These are phyloP conservation scores for Saussurea involucrata DNA, from an alignment of 129 eudicot species.

Conservation along the genomic window DNA sequence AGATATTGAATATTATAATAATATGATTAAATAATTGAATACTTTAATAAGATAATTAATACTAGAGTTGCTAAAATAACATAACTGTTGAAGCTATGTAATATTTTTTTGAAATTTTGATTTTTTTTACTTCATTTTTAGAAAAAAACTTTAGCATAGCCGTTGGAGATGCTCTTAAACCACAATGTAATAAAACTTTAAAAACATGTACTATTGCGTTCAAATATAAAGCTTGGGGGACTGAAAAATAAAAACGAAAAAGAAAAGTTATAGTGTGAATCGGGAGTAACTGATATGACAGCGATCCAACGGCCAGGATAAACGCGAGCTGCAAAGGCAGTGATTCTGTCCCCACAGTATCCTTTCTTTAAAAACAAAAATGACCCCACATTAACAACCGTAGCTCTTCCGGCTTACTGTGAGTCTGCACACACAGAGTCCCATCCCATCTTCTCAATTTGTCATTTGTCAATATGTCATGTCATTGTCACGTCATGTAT, in stretches of 20 bases:
- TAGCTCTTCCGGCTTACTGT: slow-evolving; percentile 26
- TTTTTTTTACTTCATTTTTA: too few species aligned
- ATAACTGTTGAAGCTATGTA: too few species aligned
- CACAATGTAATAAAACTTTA: too few species aligned
- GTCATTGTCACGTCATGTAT: slow-evolving; percentile 36
- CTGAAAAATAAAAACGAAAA: neutral
- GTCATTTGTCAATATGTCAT: slow-evolving; percentile 29
- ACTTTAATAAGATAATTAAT: too few species aligned
- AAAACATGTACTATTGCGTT: neutral
- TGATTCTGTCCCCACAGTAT: slow-evolving; percentile 31
- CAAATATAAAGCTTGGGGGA: neutral
- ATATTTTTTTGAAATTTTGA: too few species aligned
- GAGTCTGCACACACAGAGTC: slow-evolving; percentile 24
- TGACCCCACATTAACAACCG: slow-evolving; percentile 17
- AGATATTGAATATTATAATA: too few species aligned
- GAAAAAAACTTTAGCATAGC: too few species aligned
- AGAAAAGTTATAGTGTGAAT: neutral
- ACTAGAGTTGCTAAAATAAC: too few species aligned
- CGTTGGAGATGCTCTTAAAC: too few species aligned
- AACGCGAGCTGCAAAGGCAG: slow-evolving; percentile 1
- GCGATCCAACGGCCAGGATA: slow-evolving; percentile 28
- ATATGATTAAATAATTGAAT: too few species aligned
- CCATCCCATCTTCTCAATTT: slow-evolving; percentile 24
- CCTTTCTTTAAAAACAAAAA: slow-evolving; percentile 7
- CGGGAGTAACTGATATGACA: slow-evolving; percentile 17